Evolutionary conservation across 306 rosid species (phyloP).

Genomic region (Canavalia gladiata): DNA sequence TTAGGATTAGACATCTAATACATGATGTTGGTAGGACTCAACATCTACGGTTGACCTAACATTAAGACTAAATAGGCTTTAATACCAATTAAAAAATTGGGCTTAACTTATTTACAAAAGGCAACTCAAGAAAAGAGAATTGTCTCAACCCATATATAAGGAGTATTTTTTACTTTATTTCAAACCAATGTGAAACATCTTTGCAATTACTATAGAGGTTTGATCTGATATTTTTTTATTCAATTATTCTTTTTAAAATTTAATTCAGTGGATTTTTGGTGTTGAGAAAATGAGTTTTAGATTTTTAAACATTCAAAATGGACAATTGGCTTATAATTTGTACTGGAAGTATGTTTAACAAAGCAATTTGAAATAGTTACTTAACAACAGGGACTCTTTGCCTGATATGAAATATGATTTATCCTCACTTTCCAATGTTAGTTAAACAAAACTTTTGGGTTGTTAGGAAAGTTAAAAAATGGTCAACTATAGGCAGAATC

Average conservation of each 20-base stretch:
- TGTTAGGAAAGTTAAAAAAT: not conserved
- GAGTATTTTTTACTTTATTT: no score
- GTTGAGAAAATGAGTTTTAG: constrained; percentile 8
- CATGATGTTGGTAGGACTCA: no score
- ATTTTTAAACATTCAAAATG: not conserved
- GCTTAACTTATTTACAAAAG: no score
- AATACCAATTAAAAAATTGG: no score
- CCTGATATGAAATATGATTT: not conserved
- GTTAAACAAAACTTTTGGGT: not conserved
- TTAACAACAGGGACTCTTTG: not conserved
- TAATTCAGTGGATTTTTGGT: constrained; percentile 3
- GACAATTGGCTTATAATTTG: not conserved
- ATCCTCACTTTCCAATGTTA: not conserved
- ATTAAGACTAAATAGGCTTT: no score
- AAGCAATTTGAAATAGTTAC: not conserved
- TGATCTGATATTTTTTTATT: not conserved
- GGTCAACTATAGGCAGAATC: not conserved
- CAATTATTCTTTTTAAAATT: not conserved
- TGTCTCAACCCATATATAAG: no score
- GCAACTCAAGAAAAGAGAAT: no score
- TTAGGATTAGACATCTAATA: no score
- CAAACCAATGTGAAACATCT: no score
- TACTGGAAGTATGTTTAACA: not conserved
- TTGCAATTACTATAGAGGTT: no score
- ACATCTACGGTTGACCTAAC: no score